phyloP scores from a whole-genome alignment of 495 filamentous ascomycete genomes.

The Astrothelium macrocarpum region DNA sequence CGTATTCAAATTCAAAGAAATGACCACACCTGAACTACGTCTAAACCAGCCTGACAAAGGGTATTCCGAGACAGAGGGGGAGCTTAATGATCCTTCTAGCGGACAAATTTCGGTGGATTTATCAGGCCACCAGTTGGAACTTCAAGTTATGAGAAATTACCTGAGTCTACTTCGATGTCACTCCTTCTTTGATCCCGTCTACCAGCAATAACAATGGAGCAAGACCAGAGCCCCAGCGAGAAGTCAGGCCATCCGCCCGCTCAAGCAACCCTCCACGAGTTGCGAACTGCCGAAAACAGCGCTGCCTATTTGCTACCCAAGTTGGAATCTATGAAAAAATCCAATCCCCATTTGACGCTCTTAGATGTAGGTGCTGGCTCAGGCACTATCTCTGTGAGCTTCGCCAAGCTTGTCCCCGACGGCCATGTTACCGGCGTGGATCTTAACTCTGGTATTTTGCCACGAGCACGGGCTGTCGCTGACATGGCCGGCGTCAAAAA shows the following conservation, averaged over 20 bases:
- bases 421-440: conserved; percentile 38
- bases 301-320: conserved; percentile 18
- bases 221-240: conserved; percentile 7
- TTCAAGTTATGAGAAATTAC: background rate
- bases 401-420: conserved; percentile 31
- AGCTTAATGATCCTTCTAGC: background rate
- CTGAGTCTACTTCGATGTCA: background rate
- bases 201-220: background rate
- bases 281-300: conserved; percentile 17
- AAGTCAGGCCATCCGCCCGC: conserved; percentile 10
- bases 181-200: background rate
- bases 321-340: conserved; percentile 4
- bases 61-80: too few relatives aligned
- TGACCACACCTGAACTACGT: too few relatives aligned
- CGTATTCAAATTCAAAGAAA: too few relatives aligned
- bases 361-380: conserved; percentile 22
- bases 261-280: conserved; percentile 16
- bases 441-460: conserved; percentile 31
- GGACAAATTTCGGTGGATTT: background rate
- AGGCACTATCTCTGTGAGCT: conserved; percentile 25
- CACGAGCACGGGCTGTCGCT: conserved; percentile 28
- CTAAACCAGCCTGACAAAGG: too few relatives aligned
- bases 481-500: conserved; percentile 25
- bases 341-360: conserved; percentile 13
- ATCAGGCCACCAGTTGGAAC: background rate